These are phyloP conservation scores for Beauveria caledonica DNA, from an alignment of 2,329 filamentous ascomycete genomes.

Conservation along the genomic window DNA sequence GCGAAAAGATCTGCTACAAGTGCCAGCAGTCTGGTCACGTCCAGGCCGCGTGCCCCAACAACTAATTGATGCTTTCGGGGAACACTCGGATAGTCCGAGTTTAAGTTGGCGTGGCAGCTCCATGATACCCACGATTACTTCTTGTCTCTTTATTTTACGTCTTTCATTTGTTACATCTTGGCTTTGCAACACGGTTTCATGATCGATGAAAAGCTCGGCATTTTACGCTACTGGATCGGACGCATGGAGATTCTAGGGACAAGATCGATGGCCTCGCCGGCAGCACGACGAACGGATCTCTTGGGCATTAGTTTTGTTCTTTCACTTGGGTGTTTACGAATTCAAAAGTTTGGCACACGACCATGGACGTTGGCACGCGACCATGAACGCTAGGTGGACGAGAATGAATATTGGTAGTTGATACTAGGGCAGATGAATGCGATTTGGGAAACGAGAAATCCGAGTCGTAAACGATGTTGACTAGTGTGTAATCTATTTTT, in stretches of 20 bases:
- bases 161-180: slow-evolving; percentile 14
- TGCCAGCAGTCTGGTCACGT: slow-evolving; percentile 80
- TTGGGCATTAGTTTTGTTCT: slow-evolving; percentile 8
- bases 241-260: slow-evolving; percentile 1
- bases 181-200: slow-evolving; percentile 6
- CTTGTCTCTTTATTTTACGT: slow-evolving; percentile 19
- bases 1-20: slow-evolving; percentile 98
- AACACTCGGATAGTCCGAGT: slow-evolving; percentile 16
- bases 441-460: not conserved
- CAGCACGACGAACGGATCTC: slow-evolving; percentile 1
- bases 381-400: not conserved
- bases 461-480: not conserved
- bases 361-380: slow-evolving; percentile 5
- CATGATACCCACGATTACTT: slow-evolving; percentile 34
- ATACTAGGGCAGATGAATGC: slow-evolving; percentile 6
- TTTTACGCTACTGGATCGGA: not conserved
- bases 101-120: slow-evolving; percentile 32
- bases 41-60: slow-evolving; percentile 88
- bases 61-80: slow-evolving; percentile 33
- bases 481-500: not conserved
- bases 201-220: slow-evolving; percentile 10
- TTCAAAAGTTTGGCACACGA: slow-evolving; percentile 9
- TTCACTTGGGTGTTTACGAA: slow-evolving; percentile 7
- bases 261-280: slow-evolving; percentile 8
- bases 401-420: slow-evolving; percentile 1